Evolutionary conservation across 176 grass and related monocot species (phyloP).

Genomic region (Phoenix dactylifera): DNA sequence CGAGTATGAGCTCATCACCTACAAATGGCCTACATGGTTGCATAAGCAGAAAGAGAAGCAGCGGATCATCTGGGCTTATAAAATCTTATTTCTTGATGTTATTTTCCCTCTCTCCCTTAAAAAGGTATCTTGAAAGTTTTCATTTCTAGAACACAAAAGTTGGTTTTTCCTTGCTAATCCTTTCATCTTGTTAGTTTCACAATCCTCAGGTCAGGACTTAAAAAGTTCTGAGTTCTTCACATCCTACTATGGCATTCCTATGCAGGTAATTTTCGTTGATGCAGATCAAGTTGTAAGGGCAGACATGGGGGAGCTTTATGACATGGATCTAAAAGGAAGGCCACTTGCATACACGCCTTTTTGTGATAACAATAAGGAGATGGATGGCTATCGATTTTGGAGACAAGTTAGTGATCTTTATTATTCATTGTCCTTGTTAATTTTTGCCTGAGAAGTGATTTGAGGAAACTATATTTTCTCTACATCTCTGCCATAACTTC

Average conservation of each 20-base stretch:
- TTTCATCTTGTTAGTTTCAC: too few species aligned
- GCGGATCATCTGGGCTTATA: slow-evolving; percentile 98
- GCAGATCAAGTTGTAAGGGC: slow-evolving; percentile 97
- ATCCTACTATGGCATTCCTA: slow-evolving; percentile 2
- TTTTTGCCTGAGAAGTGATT: too few species aligned
- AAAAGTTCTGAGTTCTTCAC: background rate
- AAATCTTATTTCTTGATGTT: slow-evolving; percentile 99
- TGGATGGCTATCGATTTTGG: slow-evolving; percentile 99
- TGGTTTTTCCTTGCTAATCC: too few species aligned
- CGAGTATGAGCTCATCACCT: slow-evolving; percentile 90
- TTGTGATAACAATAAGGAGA: slow-evolving; percentile 98
- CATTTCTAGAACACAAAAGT: background rate
- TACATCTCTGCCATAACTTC: background rate
- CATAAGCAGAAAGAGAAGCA: slow-evolving; percentile 99
- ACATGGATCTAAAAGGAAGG: slow-evolving; percentile 92
- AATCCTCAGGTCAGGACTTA: too few species aligned
- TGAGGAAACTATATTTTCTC: too few species aligned
- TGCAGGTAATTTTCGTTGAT: slow-evolving; percentile 95
- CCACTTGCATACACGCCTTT: slow-evolving; percentile 98
- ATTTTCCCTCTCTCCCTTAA: slow-evolving; percentile 94
- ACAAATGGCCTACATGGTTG: slow-evolving; percentile 99
- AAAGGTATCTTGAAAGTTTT: slow-evolving; percentile 38
- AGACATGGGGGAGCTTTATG: slow-evolving; percentile 98
- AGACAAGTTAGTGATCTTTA: slow-evolving; percentile 70
- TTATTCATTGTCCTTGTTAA: background rate